Percentiles rank a stretch among this genome's conserved stretches.
These are phyloP conservation scores for Ocimum tenuiflorum DNA, from an alignment of 257 asterid genomes.

Conservation along the genomic window DNA sequence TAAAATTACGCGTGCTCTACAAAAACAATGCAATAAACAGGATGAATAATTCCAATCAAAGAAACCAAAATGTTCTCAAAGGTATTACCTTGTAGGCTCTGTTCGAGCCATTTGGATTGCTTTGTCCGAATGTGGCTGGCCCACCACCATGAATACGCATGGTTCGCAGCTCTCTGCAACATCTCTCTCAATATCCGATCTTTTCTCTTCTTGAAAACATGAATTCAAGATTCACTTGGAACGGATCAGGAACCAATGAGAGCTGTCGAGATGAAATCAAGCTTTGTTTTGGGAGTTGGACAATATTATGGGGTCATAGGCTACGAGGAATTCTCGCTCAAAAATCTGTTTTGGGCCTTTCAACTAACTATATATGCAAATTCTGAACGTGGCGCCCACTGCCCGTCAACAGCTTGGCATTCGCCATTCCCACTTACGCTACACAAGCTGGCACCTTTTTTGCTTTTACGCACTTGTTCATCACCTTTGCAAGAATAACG, in stretches of 20 bases:
- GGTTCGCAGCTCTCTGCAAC: constrained; percentile 69
- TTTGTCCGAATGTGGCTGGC: constrained; percentile 61
- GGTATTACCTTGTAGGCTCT: constrained; percentile 47
- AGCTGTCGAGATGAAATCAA: constrained; percentile 9
- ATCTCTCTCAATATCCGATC: constrained; percentile 18
- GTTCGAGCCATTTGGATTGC: constrained; percentile 69
- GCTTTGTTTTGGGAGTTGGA: neutral
- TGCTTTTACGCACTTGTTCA: too few species aligned
- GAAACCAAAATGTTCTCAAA: neutral
- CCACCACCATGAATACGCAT: constrained; percentile 81
- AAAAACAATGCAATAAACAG: too few species aligned
- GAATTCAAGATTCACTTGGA: neutral
- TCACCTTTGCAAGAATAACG: neutral
- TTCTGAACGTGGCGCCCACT: too few species aligned
- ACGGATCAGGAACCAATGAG: constrained; percentile 1
- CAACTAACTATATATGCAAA: neutral
- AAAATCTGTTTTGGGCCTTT: constrained; percentile 33
- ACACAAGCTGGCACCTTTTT: too few species aligned
- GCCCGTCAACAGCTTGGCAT: too few species aligned
- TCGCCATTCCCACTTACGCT: too few species aligned
- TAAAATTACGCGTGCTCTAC: too few species aligned
- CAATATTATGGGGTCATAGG: constrained; percentile 21
- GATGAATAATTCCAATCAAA: too few species aligned
- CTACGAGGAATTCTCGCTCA: constrained; percentile 46
- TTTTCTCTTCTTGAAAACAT: neutral